phyloP scores from a whole-genome alignment of 306 rosid genomes.

The Clitoria ternatea region DNA sequence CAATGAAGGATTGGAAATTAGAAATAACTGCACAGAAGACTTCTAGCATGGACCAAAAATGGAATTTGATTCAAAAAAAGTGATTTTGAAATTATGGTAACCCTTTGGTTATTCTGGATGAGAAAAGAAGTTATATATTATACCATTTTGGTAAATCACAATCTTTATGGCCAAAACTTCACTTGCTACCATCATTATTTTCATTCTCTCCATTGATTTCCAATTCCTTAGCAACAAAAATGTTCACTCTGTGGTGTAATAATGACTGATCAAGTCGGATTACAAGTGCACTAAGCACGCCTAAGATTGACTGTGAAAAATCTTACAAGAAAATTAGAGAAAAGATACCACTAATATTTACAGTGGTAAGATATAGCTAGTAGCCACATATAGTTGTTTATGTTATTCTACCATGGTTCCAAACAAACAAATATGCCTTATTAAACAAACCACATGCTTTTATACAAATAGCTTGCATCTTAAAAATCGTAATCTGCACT shows the following conservation, averaged over 20 bases:
- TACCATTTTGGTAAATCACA: constrained; percentile 73
- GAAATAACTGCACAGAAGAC: constrained; percentile 28
- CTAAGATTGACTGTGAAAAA: neutral
- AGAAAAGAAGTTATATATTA: constrained; percentile 8
- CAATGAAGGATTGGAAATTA: too few relatives aligned
- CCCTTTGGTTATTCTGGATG: constrained; percentile 24
- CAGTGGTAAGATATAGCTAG: neutral
- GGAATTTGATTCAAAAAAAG: constrained; percentile 33
- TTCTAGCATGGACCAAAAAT: constrained; percentile 32
- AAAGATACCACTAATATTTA: neutral
- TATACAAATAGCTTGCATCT: too few relatives aligned
- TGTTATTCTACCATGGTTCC: too few relatives aligned
- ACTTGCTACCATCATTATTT: constrained; percentile 52
- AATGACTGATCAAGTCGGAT: constrained; percentile 26
- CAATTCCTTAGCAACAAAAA: constrained; percentile 33
- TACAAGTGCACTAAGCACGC: neutral
- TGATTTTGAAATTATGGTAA: constrained; percentile 26
- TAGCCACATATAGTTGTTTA: too few relatives aligned
- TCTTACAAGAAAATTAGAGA: neutral
- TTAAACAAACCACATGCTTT: too few relatives aligned
- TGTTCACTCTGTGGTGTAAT: neutral
- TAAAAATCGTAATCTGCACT: too few relatives aligned
- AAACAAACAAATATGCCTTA: too few relatives aligned
- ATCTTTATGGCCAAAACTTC: constrained; percentile 47
- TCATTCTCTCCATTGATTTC: constrained; percentile 27